Conservation (phyloP, 306 rosid species). For the Cucumis hystrix region DNA sequence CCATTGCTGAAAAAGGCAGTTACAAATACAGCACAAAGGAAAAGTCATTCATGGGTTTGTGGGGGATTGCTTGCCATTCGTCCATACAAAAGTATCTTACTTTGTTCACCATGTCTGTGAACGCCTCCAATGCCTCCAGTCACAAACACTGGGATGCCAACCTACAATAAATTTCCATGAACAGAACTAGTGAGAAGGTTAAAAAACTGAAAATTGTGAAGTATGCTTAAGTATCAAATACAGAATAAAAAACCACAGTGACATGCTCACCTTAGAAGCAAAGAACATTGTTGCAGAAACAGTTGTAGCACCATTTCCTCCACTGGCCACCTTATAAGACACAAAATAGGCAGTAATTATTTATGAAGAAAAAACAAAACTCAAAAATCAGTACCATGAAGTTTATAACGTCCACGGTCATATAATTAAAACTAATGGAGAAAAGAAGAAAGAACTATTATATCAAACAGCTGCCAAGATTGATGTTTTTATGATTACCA, state of each 20-base stretch:
- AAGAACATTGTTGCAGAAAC: constrained; percentile 88
- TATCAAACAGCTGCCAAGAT: neutral
- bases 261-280: constrained; percentile 49
- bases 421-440: neutral
- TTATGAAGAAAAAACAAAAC: constrained; percentile 3
- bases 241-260: constrained; percentile 1
- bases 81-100: constrained; percentile 30
- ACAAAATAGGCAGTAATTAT: neutral
- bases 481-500: neutral
- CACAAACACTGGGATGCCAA: constrained; percentile 66
- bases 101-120: constrained; percentile 70
- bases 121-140: constrained; percentile 98
- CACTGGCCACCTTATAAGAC: constrained; percentile 48
- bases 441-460: neutral
- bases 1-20: constrained; percentile 53
- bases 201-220: neutral
- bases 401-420: neutral
- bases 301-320: constrained; percentile 87
- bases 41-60: neutral
- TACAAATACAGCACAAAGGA: neutral
- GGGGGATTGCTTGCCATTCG: neutral
- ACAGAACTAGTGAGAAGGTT: neutral
- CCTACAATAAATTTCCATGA: constrained; percentile 28
- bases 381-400: constrained; percentile 2
- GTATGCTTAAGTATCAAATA: neutral